A percentile compares a stretch with the other conserved stretches of the same genome.
phyloP scores from a whole-genome alignment of 2,329 filamentous ascomycete species.

The Colletotrichum melonis region DNA sequence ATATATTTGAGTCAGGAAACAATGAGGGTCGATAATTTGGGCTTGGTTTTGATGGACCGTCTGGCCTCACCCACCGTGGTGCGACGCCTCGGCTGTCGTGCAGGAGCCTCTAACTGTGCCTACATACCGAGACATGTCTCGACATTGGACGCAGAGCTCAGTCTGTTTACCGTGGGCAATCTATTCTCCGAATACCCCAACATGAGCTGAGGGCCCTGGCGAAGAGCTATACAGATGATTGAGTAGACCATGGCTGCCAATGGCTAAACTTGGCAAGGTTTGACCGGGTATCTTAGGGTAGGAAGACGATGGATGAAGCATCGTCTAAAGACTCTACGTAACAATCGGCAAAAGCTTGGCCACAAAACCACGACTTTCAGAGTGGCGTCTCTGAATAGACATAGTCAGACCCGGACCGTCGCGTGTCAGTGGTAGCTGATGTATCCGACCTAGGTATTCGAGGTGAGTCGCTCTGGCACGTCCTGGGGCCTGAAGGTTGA shows the following conservation, averaged over 20 bases:
- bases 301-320: background rate
- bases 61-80: background rate
- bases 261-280: slow-evolving; percentile 17
- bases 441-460: background rate
- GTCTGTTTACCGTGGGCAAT: background rate
- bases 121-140: slow-evolving; percentile 11
- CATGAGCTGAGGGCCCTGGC: background rate
- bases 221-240: background rate
- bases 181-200: slow-evolving; percentile 8
- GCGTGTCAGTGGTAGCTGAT: background rate
- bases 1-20: background rate
- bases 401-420: too few relatives aligned
- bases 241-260: background rate
- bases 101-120: background rate
- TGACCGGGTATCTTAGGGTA: slow-evolving; percentile 18
- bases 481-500: background rate
- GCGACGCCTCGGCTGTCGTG: background rate
- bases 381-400: background rate
- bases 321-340: background rate
- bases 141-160: background rate
- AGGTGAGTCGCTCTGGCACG: background rate
- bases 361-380: background rate
- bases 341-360: background rate
- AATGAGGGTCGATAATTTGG: background rate
- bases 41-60: background rate